Conservation (phyloP, 352 stramenopile species). For the Phytophthora sansomeana region DNA sequence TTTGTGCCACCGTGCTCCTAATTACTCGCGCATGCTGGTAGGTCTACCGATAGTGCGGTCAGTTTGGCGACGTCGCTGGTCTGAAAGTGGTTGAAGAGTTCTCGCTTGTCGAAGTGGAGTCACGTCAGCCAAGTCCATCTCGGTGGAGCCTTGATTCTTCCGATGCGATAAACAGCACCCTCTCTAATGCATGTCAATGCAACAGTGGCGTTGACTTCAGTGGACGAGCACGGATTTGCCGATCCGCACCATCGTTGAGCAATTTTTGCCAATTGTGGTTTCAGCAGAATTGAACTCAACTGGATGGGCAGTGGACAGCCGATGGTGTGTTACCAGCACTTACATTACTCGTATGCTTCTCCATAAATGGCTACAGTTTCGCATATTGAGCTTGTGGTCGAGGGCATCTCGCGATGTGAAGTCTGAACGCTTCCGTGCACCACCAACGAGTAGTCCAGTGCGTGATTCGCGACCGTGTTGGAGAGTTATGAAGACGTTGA, state of each 20-base stretch:
- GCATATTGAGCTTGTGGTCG: conserved; percentile 12
- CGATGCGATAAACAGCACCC: neutral
- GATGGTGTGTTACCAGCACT: conserved; percentile 15
- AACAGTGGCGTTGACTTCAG: conserved; percentile 2
- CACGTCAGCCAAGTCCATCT: conserved; percentile 8
- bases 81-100: conserved; percentile 20
- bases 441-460: no score
- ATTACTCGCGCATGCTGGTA: conserved; percentile 23
- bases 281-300: conserved; percentile 17
- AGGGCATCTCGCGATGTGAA: conserved; percentile 8
- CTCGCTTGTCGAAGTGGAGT: conserved; percentile 13
- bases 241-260: no score
- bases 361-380: conserved; percentile 18
- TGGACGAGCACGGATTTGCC: conserved; percentile 12
- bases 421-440: neutral
- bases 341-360: conserved; percentile 4
- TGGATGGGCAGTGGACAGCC: conserved; percentile 20
- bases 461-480: no score
- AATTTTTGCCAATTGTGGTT: conserved; percentile 21
- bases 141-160: neutral
- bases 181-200: conserved; percentile 10
- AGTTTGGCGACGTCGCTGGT: neutral
- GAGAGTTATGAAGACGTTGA: no score
- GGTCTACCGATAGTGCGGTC: conserved; percentile 7
- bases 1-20: conserved; percentile 21